Evolutionary conservation across 2,329 filamentous ascomycete genomes (phyloP).

Genomic region (Neurospora sp.): DNA sequence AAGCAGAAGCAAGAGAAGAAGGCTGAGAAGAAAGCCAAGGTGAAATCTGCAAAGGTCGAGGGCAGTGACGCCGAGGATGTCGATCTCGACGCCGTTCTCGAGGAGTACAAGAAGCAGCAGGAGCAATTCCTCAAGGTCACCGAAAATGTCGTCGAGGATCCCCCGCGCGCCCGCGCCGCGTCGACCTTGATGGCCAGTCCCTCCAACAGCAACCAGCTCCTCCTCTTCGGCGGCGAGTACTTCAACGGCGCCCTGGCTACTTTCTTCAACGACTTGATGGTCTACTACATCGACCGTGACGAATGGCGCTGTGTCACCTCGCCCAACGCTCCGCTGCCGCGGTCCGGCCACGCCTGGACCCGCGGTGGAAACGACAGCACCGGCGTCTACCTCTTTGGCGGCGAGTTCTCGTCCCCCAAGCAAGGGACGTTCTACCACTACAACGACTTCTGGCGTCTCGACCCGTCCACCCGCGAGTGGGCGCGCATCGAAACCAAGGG

Average conservation of each 20-base stretch:
- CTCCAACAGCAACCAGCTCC: slow-evolving; percentile 73
- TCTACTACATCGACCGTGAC: slow-evolving; percentile 71
- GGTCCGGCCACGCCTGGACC: slow-evolving; percentile 92
- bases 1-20: slow-evolving; percentile 79
- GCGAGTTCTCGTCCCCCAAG: slow-evolving; percentile 92
- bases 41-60: slow-evolving; percentile 57
- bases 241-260: slow-evolving; percentile 83
- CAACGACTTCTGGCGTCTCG: slow-evolving; percentile 94
- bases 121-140: slow-evolving; percentile 92
- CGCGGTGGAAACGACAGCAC: slow-evolving; percentile 71
- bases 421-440: slow-evolving; percentile 99
- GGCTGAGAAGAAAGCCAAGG: slow-evolving; percentile 74
- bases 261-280: slow-evolving; percentile 56
- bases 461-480: slow-evolving; percentile 81
- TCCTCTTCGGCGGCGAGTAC: slow-evolving; percentile 91
- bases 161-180: slow-evolving; percentile 70
- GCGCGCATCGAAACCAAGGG: slow-evolving; percentile 72
- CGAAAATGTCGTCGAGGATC: slow-evolving; percentile 58
- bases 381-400: slow-evolving; percentile 85
- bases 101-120: slow-evolving; percentile 86
- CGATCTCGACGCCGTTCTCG: slow-evolving; percentile 85
- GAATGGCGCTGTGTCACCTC: slow-evolving; percentile 87
- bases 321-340: slow-evolving; percentile 81
- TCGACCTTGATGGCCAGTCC: slow-evolving; percentile 78
- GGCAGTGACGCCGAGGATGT: slow-evolving; percentile 88